Evolutionary conservation across 805 yeast species (phyloP).

Genomic region (Saccharomycopsis sp.): DNA sequence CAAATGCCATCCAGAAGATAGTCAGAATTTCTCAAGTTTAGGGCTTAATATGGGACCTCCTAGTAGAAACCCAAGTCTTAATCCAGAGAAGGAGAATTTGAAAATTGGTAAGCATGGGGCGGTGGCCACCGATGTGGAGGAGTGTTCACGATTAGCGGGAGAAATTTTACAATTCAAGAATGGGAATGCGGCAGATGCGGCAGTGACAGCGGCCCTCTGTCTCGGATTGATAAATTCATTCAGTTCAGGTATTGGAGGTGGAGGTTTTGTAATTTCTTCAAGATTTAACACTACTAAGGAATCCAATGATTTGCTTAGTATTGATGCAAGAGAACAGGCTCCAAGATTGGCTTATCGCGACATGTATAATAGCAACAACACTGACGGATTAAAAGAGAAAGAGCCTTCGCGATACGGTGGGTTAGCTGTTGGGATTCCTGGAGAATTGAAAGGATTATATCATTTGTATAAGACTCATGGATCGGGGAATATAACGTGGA

Average conservation of each 20-base stretch:
- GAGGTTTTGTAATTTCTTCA: constrained; percentile 60
- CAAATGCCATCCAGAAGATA: too few species aligned
- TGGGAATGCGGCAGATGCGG: constrained; percentile 92
- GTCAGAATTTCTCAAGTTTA: neutral
- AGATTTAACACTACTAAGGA: constrained; percentile 24
- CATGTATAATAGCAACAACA: constrained; percentile 43
- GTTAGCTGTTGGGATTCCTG: constrained; percentile 83
- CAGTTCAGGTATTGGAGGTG: constrained; percentile 91
- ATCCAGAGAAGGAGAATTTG: constrained; percentile 35
- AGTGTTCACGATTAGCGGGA: constrained; percentile 58
- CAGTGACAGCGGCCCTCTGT: constrained; percentile 82
- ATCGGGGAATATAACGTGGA: constrained; percentile 68
- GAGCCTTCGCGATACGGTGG: constrained; percentile 67
- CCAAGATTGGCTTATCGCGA: constrained; percentile 54
- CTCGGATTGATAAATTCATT: constrained; percentile 78
- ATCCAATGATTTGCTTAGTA: constrained; percentile 45
- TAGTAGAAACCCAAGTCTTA: constrained; percentile 28
- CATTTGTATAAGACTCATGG: constrained; percentile 54
- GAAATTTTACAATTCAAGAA: constrained; percentile 43
- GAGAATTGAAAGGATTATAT: constrained; percentile 82
- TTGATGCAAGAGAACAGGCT: constrained; percentile 88
- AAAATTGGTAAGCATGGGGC: constrained; percentile 45
- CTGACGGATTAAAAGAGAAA: constrained; percentile 21
- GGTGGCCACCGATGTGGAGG: constrained; percentile 59
- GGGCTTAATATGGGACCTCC: constrained; percentile 22